A percentile compares a stretch with the other conserved stretches of the same genome.
Conservation (phyloP, 306 rosid species). For the Delonix regia region DNA sequence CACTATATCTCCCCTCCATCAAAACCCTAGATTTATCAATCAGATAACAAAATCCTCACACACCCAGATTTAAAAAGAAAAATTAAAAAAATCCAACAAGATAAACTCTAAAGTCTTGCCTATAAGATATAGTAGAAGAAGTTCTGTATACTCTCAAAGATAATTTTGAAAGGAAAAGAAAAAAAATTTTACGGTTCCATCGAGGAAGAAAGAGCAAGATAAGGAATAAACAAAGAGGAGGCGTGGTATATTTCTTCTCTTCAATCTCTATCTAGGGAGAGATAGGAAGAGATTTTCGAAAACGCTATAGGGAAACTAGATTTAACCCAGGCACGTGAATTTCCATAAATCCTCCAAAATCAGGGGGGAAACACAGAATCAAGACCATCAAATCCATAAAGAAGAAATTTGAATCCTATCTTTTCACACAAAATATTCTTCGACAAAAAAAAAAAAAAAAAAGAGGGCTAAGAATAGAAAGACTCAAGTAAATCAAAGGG, state of each 20-base stretch:
- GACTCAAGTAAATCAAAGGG: constrained; percentile 36
- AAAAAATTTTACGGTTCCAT: not conserved
- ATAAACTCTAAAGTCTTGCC: not conserved
- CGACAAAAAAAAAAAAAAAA: not conserved
- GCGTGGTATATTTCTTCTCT: constrained; percentile 36
- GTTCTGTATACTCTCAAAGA: constrained; percentile 11
- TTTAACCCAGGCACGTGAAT: constrained; percentile 50
- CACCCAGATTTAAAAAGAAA: constrained; percentile 37
- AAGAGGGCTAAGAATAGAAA: constrained; percentile 8
- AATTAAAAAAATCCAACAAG: constrained; percentile 1
- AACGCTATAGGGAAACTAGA: constrained; percentile 50
- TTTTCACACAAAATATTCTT: not conserved
- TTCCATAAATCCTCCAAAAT: constrained; percentile 53
- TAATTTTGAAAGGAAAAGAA: not conserved
- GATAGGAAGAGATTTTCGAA: constrained; percentile 32
- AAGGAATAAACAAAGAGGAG: not conserved
- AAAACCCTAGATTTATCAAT: constrained; percentile 63
- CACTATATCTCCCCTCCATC: constrained; percentile 87
- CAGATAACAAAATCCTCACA: constrained; percentile 59
- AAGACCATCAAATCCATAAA: constrained; percentile 56
- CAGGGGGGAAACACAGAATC: constrained; percentile 61
- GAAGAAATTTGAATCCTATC: not conserved
- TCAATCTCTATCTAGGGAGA: constrained; percentile 31
- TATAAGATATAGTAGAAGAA: not conserved
- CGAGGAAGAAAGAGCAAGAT: not conserved